phyloP scores from a whole-genome alignment of 257 asterid species.

The Lycium barbarum region DNA sequence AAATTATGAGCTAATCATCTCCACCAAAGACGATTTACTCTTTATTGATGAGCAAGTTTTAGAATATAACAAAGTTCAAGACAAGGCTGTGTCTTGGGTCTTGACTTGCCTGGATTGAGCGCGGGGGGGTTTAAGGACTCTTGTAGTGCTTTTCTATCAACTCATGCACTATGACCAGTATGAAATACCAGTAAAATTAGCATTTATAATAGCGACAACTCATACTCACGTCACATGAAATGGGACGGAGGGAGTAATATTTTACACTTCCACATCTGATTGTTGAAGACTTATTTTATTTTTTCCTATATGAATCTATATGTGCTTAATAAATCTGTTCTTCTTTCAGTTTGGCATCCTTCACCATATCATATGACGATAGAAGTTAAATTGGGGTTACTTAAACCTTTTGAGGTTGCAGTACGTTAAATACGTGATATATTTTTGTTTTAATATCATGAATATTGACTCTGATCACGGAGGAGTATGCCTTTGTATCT shows the following conservation, averaged over 20 bases:
- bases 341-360: slow-evolving; percentile 15
- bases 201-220: not conserved
- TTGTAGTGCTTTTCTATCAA: not conserved
- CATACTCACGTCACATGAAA: not conserved
- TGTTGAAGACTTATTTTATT: not conserved
- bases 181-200: not conserved
- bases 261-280: too few relatives aligned
- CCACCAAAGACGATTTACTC: too few relatives aligned
- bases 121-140: not conserved
- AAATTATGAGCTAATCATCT: too few relatives aligned
- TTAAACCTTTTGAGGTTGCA: not conserved
- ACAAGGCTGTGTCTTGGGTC: too few relatives aligned
- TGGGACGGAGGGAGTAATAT: not conserved
- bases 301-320: not conserved
- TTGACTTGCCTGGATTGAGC: too few relatives aligned
- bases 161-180: not conserved
- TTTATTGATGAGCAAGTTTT: too few relatives aligned
- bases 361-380: not conserved
- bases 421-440: slow-evolving; percentile 4
- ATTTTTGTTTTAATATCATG: not conserved
- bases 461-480: not conserved
- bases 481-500: too few relatives aligned
- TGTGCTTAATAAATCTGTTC: not conserved
- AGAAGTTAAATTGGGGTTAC: not conserved
- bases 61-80: too few relatives aligned